Percentiles rank a stretch among this genome's conserved stretches.
These are phyloP conservation scores for Parietaria judaica DNA, from an alignment of 306 rosid genomes.

Conservation along the genomic window DNA sequence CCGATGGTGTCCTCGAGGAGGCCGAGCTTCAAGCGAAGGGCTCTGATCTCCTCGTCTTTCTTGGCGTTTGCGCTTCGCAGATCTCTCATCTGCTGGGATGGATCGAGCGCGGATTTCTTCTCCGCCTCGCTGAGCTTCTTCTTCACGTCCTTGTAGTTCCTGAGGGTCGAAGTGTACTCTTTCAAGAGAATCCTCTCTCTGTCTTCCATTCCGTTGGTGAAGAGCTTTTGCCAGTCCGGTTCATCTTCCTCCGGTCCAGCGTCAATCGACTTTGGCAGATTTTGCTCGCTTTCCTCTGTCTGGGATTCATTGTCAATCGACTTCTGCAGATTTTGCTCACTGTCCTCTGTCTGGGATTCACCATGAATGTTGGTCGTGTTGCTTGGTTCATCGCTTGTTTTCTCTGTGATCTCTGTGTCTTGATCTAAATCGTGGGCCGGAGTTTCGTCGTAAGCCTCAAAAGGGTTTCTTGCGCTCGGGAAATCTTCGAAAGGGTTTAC, in stretches of 20 bases:
- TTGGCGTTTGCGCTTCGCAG: constrained; percentile 45
- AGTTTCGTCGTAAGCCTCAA: constrained; percentile 7
- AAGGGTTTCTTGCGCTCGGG: neutral
- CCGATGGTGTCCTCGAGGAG: constrained; percentile 47
- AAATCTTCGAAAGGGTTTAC: constrained; percentile 14
- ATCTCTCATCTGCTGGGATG: constrained; percentile 48
- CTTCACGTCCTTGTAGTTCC: constrained; percentile 74
- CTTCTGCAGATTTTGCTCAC: no score
- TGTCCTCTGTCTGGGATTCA: no score
- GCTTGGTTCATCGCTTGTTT: constrained; percentile 9
- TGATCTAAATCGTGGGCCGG: constrained; percentile 21
- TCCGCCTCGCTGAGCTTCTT: constrained; percentile 57
- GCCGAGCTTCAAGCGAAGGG: constrained; percentile 53
- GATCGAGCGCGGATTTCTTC: constrained; percentile 37
- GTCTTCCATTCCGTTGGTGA: constrained; percentile 53
- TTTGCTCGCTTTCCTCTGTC: constrained; percentile 5
- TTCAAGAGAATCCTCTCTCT: constrained; percentile 54
- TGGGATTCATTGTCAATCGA: no score
- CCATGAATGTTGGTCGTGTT: no score
- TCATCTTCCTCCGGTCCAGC: constrained; percentile 38
- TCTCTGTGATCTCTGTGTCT: neutral
- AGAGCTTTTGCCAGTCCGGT: constrained; percentile 73
- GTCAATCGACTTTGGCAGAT: constrained; percentile 24
- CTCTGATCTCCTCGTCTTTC: constrained; percentile 80
- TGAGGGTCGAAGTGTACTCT: constrained; percentile 76